Evolutionary conservation across 2,329 filamentous ascomycete genomes (phyloP).

Genomic region (Scedosporium minutisporum): DNA sequence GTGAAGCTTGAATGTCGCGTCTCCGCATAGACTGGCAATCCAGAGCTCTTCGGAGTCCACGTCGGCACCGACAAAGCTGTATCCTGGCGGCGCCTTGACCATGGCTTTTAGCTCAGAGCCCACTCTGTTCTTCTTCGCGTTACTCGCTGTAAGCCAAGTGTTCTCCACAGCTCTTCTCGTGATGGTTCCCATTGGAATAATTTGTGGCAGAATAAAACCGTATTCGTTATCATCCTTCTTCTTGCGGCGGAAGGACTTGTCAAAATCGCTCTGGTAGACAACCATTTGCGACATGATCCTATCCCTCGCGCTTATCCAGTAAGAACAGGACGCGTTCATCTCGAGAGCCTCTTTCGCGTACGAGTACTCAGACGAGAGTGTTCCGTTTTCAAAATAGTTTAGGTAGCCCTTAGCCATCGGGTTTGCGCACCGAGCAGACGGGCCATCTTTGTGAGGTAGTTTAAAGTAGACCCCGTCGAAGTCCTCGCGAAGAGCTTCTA

Average conservation of each 20-base stretch:
- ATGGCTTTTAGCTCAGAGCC: slow-evolving; percentile 96
- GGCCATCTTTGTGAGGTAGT: slow-evolving; percentile 91
- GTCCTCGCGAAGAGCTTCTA: slow-evolving; percentile 56
- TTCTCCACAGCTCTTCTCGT: slow-evolving; percentile 92
- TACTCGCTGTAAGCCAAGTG: slow-evolving; percentile 95
- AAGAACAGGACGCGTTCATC: slow-evolving; percentile 98
- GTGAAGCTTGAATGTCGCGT: slow-evolving; percentile 89
- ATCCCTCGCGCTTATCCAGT: slow-evolving; percentile 95
- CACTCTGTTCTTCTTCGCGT: slow-evolving; percentile 91
- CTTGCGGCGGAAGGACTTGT: slow-evolving; percentile 6
- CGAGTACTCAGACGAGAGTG: slow-evolving; percentile 72
- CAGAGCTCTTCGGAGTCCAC: slow-evolving; percentile 96
- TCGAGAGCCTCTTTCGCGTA: slow-evolving; percentile 93
- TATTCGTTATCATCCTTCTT: slow-evolving; percentile 15
- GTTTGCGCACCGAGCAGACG: slow-evolving; percentile 70
- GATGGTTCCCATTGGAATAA: slow-evolving; percentile 98
- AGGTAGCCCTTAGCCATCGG: slow-evolving; percentile 89
- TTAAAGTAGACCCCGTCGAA: slow-evolving; percentile 68
- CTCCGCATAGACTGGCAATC: slow-evolving; percentile 92
- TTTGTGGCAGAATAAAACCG: slow-evolving; percentile 86
- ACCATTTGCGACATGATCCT: slow-evolving; percentile 94
- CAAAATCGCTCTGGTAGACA: slow-evolving; percentile 63
- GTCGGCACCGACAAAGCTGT: slow-evolving; percentile 91
- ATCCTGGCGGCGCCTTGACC: slow-evolving; percentile 83
- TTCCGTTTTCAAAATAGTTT: slow-evolving; percentile 82